Conservation (phyloP, 441 rosid genomes). For the Pelargonium myrrhifolium region DNA sequence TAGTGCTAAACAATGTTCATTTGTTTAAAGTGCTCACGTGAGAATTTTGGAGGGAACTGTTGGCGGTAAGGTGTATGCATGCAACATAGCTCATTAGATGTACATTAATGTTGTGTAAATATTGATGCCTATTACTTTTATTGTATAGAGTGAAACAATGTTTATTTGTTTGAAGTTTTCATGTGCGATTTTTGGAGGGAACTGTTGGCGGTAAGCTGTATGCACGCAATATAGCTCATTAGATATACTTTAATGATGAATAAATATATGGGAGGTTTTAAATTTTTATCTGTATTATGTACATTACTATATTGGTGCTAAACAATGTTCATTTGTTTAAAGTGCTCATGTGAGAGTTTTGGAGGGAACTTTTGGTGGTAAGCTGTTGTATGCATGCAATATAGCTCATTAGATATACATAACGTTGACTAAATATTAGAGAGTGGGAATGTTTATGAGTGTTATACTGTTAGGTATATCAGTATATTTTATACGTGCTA, state of each 20-base stretch:
- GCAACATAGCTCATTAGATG: not conserved
- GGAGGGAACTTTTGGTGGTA: too few species aligned
- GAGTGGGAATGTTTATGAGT: too few species aligned
- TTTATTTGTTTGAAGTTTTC: not conserved
- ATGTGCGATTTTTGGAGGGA: conserved; percentile 1
- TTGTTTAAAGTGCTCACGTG: too few species aligned
- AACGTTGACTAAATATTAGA: too few species aligned
- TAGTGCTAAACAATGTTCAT: too few species aligned
- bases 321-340: too few species aligned
- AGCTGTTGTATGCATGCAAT: not conserved
- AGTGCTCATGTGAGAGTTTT: too few species aligned
- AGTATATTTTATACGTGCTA: too few species aligned
- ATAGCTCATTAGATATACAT: not conserved
- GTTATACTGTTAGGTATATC: too few species aligned
- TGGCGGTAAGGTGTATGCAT: not conserved
- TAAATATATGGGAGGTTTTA: not conserved
- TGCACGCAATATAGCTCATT: not conserved
- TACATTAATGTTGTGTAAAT: not conserved
- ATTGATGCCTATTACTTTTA: not conserved
- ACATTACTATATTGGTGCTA: too few species aligned
- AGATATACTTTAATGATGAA: too few species aligned
- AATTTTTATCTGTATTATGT: not conserved
- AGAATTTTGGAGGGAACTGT: too few species aligned
- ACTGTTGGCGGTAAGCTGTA: not conserved
- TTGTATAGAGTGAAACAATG: not conserved